phyloP scores from a whole-genome alignment of 2,329 filamentous ascomycete genomes.

The Akanthomyces muscarius region DNA sequence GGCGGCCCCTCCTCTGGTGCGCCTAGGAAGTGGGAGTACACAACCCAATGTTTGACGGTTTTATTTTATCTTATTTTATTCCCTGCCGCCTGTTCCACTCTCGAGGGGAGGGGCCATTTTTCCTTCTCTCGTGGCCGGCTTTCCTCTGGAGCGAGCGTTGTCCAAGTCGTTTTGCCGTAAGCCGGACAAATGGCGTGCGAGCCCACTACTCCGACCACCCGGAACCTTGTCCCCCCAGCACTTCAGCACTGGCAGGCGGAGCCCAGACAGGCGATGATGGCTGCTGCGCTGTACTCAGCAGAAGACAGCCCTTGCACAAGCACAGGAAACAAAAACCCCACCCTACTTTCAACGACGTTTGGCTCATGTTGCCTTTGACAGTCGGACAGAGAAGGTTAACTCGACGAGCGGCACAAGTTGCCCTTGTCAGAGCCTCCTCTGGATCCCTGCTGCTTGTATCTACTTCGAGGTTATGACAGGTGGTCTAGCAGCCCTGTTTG shows the following conservation, averaged over 20 bases:
- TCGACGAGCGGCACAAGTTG: background rate
- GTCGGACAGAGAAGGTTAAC: background rate
- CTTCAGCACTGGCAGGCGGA: background rate
- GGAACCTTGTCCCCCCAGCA: background rate
- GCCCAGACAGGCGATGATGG: background rate
- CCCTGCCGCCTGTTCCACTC: background rate
- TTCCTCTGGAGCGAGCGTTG: background rate
- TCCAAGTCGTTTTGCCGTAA: background rate
- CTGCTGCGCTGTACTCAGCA: background rate
- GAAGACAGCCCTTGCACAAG: background rate
- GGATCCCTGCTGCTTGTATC: background rate
- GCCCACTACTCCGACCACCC: constrained; percentile 7
- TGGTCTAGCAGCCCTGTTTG: constrained; percentile 1
- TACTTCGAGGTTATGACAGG: background rate
- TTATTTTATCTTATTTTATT: background rate
- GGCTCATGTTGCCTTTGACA: background rate
- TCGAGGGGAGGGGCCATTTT: background rate
- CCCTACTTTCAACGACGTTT: background rate
- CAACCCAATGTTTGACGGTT: background rate
- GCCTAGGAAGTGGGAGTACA: background rate
- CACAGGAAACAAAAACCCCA: background rate
- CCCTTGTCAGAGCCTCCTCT: background rate
- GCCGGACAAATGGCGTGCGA: constrained; percentile 6
- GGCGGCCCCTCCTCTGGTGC: background rate
- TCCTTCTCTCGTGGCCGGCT: background rate